Conservation (phyloP, 2,329 filamentous ascomycete genomes). For the Tolypocladium inflatum region DNA sequence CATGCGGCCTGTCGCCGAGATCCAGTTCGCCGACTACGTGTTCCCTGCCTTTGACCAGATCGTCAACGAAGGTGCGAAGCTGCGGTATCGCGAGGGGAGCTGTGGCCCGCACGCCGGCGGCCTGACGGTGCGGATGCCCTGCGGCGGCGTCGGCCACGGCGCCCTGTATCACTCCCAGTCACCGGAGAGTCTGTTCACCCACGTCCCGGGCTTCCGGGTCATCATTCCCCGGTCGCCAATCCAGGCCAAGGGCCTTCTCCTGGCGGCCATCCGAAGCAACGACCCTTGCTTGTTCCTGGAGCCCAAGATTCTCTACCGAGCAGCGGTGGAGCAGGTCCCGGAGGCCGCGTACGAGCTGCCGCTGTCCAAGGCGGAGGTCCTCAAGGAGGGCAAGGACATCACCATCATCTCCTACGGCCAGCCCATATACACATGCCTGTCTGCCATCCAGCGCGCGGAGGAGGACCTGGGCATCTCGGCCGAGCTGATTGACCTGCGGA, state of each 20-base stretch:
- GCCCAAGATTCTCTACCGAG: conserved; percentile 85
- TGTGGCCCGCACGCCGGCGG: conserved; percentile 59
- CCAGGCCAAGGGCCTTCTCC: conserved; percentile 80
- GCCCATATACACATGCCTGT: conserved; percentile 73
- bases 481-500: conserved; percentile 81
- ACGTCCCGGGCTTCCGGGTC: conserved; percentile 76
- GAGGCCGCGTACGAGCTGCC: conserved; percentile 73
- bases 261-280: conserved; percentile 67
- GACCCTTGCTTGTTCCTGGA: conserved; percentile 92
- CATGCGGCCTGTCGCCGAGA: conserved; percentile 87
- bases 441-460: conserved; percentile 64
- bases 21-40: conserved; percentile 93
- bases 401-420: conserved; percentile 87
- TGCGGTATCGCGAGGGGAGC: conserved; percentile 62
- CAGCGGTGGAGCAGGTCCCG: conserved; percentile 85
- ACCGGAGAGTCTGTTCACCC: conserved; percentile 79
- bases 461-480: conserved; percentile 67
- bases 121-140: conserved; percentile 82
- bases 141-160: conserved; percentile 81
- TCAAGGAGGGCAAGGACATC: conserved; percentile 71
- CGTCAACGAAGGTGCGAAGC: conserved; percentile 87
- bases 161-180: conserved; percentile 83
- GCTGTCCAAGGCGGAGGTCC: conserved; percentile 72
- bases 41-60: conserved; percentile 91
- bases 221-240: conserved; percentile 77